phyloP scores from a whole-genome alignment of 106 monocot genomes.

The Posidonia australis region DNA sequence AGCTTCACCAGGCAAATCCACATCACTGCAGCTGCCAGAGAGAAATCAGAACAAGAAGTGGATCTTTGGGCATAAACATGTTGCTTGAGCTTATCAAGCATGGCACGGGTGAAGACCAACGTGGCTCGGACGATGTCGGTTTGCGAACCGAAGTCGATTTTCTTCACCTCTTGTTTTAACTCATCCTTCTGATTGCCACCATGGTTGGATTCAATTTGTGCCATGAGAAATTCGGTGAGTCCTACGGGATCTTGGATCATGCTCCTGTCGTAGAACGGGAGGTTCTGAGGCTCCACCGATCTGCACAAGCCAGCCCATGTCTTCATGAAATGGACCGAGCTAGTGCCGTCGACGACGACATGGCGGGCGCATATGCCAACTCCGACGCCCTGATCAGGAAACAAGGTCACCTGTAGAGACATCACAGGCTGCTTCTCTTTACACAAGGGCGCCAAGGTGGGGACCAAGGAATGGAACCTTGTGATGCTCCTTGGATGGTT shows the following conservation, averaged over 20 bases:
- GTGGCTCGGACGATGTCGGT: slow-evolving; percentile 3
- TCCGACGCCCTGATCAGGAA: neutral
- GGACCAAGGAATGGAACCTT: slow-evolving; percentile 6
- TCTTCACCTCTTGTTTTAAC: too few species aligned
- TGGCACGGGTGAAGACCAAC: neutral
- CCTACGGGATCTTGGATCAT: neutral
- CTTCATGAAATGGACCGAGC: neutral
- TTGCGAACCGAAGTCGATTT: too few species aligned
- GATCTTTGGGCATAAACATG: neutral
- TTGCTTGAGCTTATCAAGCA: slow-evolving; percentile 9
- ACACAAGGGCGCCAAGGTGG: neutral
- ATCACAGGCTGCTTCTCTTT: neutral
- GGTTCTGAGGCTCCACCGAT: too few species aligned
- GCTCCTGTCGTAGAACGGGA: neutral
- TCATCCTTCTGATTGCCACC: too few species aligned
- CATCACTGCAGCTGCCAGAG: slow-evolving; percentile 15
- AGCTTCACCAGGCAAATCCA: slow-evolving; percentile 25
- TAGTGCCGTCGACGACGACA: neutral
- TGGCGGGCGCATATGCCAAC: neutral
- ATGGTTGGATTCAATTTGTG: too few species aligned
- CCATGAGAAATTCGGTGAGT: too few species aligned
- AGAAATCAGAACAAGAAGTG: slow-evolving; percentile 6
- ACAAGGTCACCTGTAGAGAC: neutral
- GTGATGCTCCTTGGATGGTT: neutral
- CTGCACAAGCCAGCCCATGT: neutral